Conservation (phyloP, 768 basidiomycete species). For the Lepiota brunneoincarnata region DNA sequence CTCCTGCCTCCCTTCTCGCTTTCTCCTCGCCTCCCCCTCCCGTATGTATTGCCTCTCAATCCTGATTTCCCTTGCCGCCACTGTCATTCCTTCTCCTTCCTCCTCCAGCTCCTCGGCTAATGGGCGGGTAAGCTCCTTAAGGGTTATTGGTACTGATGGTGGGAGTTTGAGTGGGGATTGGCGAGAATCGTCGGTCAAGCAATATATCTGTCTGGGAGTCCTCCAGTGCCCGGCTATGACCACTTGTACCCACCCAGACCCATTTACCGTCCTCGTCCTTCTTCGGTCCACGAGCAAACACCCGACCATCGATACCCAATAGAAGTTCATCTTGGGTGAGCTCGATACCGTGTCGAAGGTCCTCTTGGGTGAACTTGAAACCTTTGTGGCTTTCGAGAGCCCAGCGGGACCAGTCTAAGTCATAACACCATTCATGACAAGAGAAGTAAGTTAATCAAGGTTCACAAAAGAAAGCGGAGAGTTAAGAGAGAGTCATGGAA, state of each 20-base stretch:
- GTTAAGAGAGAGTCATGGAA: not conserved
- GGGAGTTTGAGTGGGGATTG: too few species aligned
- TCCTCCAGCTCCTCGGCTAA: too few species aligned
- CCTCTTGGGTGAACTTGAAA: conserved; percentile 34
- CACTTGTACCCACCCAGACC: conserved; percentile 17
- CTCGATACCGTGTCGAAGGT: conserved; percentile 31
- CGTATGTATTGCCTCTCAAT: too few species aligned
- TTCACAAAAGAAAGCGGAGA: not conserved
- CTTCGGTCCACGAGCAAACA: conserved; percentile 27
- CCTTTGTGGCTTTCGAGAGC: conserved; percentile 39
- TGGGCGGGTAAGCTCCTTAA: too few species aligned
- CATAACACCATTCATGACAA: not conserved
- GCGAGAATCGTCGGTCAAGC: too few species aligned
- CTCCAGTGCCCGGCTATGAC: too few species aligned
- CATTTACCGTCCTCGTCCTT: conserved; percentile 17
- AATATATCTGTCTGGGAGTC: too few species aligned
- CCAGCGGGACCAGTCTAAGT: conserved; percentile 36
- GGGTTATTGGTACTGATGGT: too few species aligned
- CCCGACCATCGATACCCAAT: conserved; percentile 27
- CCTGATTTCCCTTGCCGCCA: too few species aligned
- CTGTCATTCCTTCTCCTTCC: too few species aligned
- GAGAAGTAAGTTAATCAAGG: not conserved
- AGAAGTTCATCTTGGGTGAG: conserved; percentile 34
- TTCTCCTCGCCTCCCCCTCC: too few species aligned
- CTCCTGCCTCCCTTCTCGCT: too few species aligned